Conservation (phyloP, 306 rosid genomes). For the Malus fusca region DNA sequence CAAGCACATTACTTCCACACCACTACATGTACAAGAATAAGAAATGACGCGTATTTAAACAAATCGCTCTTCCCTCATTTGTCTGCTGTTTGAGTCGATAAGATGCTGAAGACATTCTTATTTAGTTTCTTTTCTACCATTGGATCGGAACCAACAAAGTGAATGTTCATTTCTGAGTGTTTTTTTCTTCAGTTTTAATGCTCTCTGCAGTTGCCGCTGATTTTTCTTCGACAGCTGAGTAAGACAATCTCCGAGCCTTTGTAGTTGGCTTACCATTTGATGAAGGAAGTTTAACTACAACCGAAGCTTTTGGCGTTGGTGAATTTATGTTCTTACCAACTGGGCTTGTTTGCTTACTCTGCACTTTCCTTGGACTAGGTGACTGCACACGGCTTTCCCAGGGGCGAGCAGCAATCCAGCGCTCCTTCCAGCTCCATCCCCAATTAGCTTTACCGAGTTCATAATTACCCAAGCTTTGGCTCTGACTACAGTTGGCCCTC, state of each 20-base stretch:
- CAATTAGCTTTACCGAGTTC: constrained; percentile 76
- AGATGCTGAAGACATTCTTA: constrained; percentile 24
- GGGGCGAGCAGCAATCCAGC: constrained; percentile 97
- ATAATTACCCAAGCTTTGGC: constrained; percentile 59
- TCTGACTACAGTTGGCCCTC: constrained; percentile 86
- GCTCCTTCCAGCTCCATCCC: constrained; percentile 99
- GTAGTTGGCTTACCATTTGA: constrained; percentile 44
- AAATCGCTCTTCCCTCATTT: constrained; percentile 21
- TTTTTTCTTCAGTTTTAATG: constrained; percentile 24
- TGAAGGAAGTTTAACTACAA: constrained; percentile 30
- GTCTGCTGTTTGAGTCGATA: constrained; percentile 18
- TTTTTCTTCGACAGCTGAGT: constrained; percentile 44
- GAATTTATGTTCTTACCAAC: constrained; percentile 38
- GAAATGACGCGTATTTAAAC: constrained; percentile 4
- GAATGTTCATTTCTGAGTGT: constrained; percentile 24
- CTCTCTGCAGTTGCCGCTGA: constrained; percentile 26
- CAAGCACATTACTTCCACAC: constrained; percentile 27
- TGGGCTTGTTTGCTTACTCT: constrained; percentile 43
- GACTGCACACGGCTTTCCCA: constrained; percentile 83
- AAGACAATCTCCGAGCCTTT: constrained; percentile 63
- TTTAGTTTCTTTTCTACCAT: constrained; percentile 4
- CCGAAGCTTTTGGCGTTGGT: constrained; percentile 38
- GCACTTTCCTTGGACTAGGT: constrained; percentile 45
- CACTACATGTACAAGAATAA: constrained; percentile 28
- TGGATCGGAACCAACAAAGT: constrained; percentile 14